Evolutionary conservation across 192 early-diverging fungal genomes (phyloP).

Genomic region (Haplosporangium gracile): DNA sequence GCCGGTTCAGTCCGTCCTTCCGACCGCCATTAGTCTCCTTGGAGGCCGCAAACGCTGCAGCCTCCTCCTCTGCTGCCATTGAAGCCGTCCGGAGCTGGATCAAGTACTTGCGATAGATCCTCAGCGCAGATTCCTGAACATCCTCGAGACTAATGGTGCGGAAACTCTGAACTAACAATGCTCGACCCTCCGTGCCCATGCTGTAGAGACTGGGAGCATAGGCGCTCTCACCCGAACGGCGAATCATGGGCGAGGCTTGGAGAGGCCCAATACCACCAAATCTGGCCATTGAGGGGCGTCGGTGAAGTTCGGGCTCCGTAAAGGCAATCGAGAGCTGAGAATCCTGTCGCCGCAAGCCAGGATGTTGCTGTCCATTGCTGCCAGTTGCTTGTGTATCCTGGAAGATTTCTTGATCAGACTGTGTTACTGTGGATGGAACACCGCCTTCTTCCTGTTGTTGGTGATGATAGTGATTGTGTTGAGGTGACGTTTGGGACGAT

Average conservation of each 20-base stretch:
- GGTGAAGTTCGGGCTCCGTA: constrained; percentile 13
- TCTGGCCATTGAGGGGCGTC: constrained; percentile 19
- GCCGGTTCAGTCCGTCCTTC: not conserved
- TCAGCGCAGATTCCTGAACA: constrained; percentile 45
- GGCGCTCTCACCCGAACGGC: constrained; percentile 43
- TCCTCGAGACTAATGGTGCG: constrained; percentile 48
- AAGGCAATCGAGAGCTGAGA: constrained; percentile 11
- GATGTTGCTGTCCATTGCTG: not conserved
- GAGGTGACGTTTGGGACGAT: not conserved
- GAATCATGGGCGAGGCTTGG: constrained; percentile 28
- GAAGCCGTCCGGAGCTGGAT: constrained; percentile 45
- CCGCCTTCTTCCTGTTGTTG: not conserved
- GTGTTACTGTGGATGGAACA: not conserved
- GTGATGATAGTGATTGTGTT: not conserved
- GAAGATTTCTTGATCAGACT: not conserved
- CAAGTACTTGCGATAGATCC: constrained; percentile 53
- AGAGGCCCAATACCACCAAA: constrained; percentile 33
- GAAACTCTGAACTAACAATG: constrained; percentile 33
- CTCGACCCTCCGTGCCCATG: constrained; percentile 17
- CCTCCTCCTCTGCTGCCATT: constrained; percentile 45
- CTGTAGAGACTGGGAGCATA: constrained; percentile 44
- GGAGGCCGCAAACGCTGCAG: not conserved
- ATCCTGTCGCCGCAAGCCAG: not conserved
- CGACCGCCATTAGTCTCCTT: not conserved
- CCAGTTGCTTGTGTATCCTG: not conserved